Evolutionary conservation across 495 filamentous ascomycete genomes (phyloP).

Genomic region (Chaetomidium leptoderma): DNA sequence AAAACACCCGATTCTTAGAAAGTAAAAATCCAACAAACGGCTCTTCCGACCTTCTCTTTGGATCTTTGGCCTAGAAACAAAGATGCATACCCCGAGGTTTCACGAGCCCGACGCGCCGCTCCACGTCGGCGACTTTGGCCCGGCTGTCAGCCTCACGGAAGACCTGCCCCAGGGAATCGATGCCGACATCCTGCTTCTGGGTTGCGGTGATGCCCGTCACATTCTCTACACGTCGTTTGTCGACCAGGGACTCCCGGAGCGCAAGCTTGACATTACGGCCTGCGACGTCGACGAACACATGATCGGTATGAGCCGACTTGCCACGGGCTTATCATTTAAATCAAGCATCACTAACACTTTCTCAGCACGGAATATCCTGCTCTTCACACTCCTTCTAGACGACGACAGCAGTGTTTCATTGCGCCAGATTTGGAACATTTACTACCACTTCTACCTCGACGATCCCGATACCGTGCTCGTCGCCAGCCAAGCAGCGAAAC

Average conservation of each 20-base stretch:
- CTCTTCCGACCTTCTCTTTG: too few relatives aligned
- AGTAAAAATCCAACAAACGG: too few relatives aligned
- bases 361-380: slow-evolving; percentile 50
- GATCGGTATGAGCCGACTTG: slow-evolving; percentile 38
- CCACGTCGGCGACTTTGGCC: slow-evolving; percentile 49
- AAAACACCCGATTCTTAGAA: too few relatives aligned
- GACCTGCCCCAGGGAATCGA: slow-evolving; percentile 43
- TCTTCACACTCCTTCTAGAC: slow-evolving; percentile 46
- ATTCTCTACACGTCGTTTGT: slow-evolving; percentile 47
- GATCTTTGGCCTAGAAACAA: neutral
- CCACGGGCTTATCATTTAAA: neutral
- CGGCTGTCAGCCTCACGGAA: slow-evolving; percentile 48
- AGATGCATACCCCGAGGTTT: slow-evolving; percentile 26
- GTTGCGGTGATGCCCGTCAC: slow-evolving; percentile 50
- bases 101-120: slow-evolving; percentile 30
- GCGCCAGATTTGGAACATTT: slow-evolving; percentile 49
- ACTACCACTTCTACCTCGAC: slow-evolving; percentile 50
- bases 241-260: slow-evolving; percentile 22
- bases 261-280: slow-evolving; percentile 40
- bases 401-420: slow-evolving; percentile 21
- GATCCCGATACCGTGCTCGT: slow-evolving; percentile 34
- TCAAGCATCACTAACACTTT: slow-evolving; percentile 4
- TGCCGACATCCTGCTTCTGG: slow-evolving; percentile 49
- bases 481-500: slow-evolving; percentile 36
- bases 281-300: slow-evolving; percentile 44